Conservation (phyloP, 2,329 filamentous ascomycete genomes). For the Fusarium pseudograminearum region DNA sequence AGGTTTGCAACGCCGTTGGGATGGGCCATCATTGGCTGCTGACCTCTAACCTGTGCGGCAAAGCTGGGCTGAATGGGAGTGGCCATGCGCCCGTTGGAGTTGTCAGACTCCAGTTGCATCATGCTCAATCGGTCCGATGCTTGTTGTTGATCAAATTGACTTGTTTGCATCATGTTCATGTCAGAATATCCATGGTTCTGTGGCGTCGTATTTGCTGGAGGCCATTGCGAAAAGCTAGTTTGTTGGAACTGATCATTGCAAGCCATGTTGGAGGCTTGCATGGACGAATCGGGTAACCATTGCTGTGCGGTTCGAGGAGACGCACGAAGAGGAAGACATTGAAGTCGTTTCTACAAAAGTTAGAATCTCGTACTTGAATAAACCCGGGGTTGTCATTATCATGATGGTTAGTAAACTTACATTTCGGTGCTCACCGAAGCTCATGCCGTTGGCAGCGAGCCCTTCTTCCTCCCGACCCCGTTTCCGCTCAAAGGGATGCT, state of each 20-base stretch:
- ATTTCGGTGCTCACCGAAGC: slow-evolving; percentile 64
- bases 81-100: slow-evolving; percentile 62
- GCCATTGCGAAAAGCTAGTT: slow-evolving; percentile 51
- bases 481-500: slow-evolving; percentile 55
- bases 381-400: background rate
- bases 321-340: slow-evolving; percentile 64
- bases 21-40: slow-evolving; percentile 57
- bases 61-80: slow-evolving; percentile 71
- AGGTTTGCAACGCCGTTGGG: slow-evolving; percentile 54
- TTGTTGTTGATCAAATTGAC: slow-evolving; percentile 26
- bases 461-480: slow-evolving; percentile 61
- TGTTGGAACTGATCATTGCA: slow-evolving; percentile 54
- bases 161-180: slow-evolving; percentile 64
- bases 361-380: slow-evolving; percentile 20
- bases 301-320: slow-evolving; percentile 54
- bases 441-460: slow-evolving; percentile 52
- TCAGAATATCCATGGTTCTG: slow-evolving; percentile 54
- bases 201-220: slow-evolving; percentile 37
- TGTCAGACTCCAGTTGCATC: slow-evolving; percentile 38
- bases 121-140: slow-evolving; percentile 17
- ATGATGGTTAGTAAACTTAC: slow-evolving; percentile 52
- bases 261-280: slow-evolving; percentile 57
- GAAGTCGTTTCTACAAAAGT: slow-evolving; percentile 63
- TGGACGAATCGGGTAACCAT: slow-evolving; percentile 49
- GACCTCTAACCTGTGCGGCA: slow-evolving; percentile 66